A percentile compares a stretch with the other conserved stretches of the same genome.
phyloP scores from a whole-genome alignment of 352 stramenopile species.

The Phytophthora sojae region DNA sequence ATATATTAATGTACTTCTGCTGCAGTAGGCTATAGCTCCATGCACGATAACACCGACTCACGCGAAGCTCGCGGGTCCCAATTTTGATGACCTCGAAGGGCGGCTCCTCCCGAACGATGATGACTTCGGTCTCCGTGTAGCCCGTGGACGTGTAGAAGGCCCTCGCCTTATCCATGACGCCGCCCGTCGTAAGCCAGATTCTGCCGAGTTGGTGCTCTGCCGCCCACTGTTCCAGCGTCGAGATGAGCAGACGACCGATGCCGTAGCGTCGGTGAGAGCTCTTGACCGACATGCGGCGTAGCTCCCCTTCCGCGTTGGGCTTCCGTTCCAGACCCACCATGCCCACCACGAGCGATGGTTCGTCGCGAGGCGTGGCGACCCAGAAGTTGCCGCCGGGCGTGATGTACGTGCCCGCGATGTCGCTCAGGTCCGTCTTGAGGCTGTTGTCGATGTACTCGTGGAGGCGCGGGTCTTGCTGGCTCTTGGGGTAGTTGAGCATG shows the following conservation, averaged over 20 bases:
- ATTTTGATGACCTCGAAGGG: conserved; percentile 30
- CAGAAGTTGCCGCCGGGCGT: conserved; percentile 49
- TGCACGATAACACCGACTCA: neutral
- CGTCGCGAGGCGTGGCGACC: conserved; percentile 35
- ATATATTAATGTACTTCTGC: too few species aligned
- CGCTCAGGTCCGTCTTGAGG: conserved; percentile 35
- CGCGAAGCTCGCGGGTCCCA: conserved; percentile 11
- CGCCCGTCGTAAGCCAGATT: conserved; percentile 39
- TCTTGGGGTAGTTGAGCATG: conserved; percentile 31
- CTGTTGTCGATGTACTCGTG: conserved; percentile 33
- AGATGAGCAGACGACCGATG: conserved; percentile 38
- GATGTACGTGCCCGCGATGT: conserved; percentile 47
- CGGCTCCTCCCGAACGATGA: conserved; percentile 27
- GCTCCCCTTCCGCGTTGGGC: conserved; percentile 31
- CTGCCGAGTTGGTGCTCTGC: conserved; percentile 16
- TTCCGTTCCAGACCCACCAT: conserved; percentile 49
- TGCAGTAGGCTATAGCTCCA: too few species aligned
- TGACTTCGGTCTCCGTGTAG: conserved; percentile 19
- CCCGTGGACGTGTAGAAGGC: conserved; percentile 35
- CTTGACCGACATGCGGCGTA: conserved; percentile 53
- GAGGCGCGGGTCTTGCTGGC: conserved; percentile 16
- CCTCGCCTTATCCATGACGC: conserved; percentile 26
- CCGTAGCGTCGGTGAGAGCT: conserved; percentile 38
- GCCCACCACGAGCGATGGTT: conserved; percentile 29
- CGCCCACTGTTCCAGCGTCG: conserved; percentile 40